Conservation (phyloP, 2,329 filamentous ascomycete genomes). For the Neonectria ditissima region DNA sequence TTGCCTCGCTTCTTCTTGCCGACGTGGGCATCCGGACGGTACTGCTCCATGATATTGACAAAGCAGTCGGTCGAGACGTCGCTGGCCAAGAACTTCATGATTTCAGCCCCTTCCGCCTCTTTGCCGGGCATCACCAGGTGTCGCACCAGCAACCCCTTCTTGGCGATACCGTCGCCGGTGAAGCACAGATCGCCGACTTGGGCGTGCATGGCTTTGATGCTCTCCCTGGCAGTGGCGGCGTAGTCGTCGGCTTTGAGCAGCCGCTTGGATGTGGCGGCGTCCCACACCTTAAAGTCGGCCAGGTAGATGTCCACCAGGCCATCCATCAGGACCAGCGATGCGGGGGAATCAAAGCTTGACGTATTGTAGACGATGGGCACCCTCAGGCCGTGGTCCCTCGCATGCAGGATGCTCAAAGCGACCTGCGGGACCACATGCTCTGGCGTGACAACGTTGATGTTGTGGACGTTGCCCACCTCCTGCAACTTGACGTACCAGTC, state of each 20-base stretch:
- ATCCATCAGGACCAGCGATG: conserved; percentile 78
- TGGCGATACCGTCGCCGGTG: conserved; percentile 83
- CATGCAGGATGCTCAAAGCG: conserved; percentile 79
- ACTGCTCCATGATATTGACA: conserved; percentile 91
- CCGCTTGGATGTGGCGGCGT: conserved; percentile 71
- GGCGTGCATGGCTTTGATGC: conserved; percentile 81
- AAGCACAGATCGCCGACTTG: conserved; percentile 89
- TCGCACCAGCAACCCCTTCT: conserved; percentile 78
- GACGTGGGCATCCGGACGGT: conserved; percentile 83
- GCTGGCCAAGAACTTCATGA: conserved; percentile 80
- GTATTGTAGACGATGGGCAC: conserved; percentile 89
- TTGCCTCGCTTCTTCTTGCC: conserved; percentile 69
- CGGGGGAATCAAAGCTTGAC: conserved; percentile 81
- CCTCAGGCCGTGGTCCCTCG: conserved; percentile 74
- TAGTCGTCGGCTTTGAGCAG: conserved; percentile 85
- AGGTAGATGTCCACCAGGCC: conserved; percentile 88
- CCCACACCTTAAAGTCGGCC: conserved; percentile 91
- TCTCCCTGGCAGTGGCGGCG: conserved; percentile 77
- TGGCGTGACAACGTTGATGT: conserved; percentile 89
- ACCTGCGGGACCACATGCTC: conserved; percentile 91
- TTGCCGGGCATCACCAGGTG: conserved; percentile 89
- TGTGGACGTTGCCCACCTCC: conserved; percentile 83
- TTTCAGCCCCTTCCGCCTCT: conserved; percentile 77
- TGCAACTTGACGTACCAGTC: conserved; percentile 89
- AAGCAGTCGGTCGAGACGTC: conserved; percentile 81